Conservation (phyloP, 2,329 filamentous ascomycete species). For the Colletotrichum shisoi region DNA sequence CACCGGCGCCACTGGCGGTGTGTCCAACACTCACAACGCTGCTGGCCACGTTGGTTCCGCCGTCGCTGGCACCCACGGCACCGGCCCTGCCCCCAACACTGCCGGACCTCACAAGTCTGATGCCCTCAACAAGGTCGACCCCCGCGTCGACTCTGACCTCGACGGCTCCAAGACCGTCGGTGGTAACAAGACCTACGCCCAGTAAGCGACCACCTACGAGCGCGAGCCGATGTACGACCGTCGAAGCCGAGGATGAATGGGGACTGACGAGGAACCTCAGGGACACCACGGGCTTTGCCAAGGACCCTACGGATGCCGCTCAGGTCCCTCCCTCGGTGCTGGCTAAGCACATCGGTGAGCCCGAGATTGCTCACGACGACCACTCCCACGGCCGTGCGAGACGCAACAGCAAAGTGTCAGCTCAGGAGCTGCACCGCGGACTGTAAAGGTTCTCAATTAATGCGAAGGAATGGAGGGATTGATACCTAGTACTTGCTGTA, state of each 20-base stretch:
- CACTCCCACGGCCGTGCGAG: slow-evolving; percentile 53
- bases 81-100: slow-evolving; percentile 48
- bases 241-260: slow-evolving; percentile 34
- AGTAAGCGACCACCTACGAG: slow-evolving; percentile 45
- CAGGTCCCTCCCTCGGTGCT: slow-evolving; percentile 66
- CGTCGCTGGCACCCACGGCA: slow-evolving; percentile 31
- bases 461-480: neutral
- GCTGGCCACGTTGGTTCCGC: slow-evolving; percentile 42
- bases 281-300: slow-evolving; percentile 40
- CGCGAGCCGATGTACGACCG: slow-evolving; percentile 18
- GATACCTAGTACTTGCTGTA: slow-evolving; percentile 33
- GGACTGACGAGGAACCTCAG: slow-evolving; percentile 35
- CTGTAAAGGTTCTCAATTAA: slow-evolving; percentile 47
- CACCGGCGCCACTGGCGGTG: slow-evolving; percentile 34
- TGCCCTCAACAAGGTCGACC: slow-evolving; percentile 63
- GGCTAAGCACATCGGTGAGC: slow-evolving; percentile 56
- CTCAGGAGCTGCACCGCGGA: slow-evolving; percentile 59
- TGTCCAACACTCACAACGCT: slow-evolving; percentile 33
- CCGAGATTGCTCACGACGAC: slow-evolving; percentile 57
- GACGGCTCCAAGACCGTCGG: slow-evolving; percentile 64
- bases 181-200: slow-evolving; percentile 58
- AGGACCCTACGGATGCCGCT: slow-evolving; percentile 63
- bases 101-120: slow-evolving; percentile 60
- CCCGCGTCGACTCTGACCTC: slow-evolving; percentile 63
- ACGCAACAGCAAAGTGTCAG: slow-evolving; percentile 56